Conservation (phyloP, 2,329 filamentous ascomycete genomes). For the Verticillium zaregamsianum region DNA sequence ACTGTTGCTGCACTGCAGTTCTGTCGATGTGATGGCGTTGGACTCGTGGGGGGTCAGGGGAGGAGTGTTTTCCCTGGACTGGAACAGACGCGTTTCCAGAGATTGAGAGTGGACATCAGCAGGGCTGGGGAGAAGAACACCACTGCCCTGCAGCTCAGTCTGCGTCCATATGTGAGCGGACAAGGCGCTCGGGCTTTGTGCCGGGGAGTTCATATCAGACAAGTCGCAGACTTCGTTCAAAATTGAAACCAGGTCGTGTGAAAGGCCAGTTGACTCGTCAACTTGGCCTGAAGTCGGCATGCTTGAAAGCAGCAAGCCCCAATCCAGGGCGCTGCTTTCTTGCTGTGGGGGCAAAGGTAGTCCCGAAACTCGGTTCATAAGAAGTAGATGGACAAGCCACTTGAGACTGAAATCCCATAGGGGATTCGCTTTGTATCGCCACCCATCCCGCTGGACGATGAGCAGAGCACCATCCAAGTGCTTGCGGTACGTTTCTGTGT, state of each 20-base stretch:
- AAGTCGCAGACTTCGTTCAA: neutral
- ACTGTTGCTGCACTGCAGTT: neutral
- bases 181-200: neutral
- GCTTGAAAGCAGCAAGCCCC: neutral
- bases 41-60: neutral
- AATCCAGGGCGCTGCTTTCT: neutral
- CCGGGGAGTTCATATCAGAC: neutral
- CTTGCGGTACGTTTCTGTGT: neutral
- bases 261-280: neutral
- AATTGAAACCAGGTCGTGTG: neutral
- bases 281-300: neutral
- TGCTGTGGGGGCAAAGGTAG: neutral
- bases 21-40: neutral
- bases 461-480: neutral
- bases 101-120: neutral
- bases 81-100: neutral
- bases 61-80: neutral
- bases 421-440: neutral
- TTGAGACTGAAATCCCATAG: neutral
- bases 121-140: neutral
- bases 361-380: neutral
- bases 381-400: neutral
- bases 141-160: neutral
- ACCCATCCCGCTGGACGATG: neutral
- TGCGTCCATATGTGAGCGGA: neutral